A percentile compares a stretch with the other conserved stretches of the same genome.
Conservation (phyloP, 78 protist species). For the Trichosphaerium sp. region DNA sequence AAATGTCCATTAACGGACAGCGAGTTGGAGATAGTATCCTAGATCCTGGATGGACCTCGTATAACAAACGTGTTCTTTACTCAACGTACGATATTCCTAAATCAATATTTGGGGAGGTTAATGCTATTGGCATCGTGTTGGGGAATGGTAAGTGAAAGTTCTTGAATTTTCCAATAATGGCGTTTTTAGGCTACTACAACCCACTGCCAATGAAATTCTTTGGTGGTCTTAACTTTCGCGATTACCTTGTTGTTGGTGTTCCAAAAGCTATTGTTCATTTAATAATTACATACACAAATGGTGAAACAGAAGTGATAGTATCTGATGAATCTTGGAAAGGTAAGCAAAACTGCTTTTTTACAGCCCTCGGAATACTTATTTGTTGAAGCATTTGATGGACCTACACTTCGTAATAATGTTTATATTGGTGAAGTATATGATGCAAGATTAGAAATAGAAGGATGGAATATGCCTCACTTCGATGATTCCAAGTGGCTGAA, state of each 20-base stretch:
- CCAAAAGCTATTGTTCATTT: too few relatives aligned
- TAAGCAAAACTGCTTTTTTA: too few relatives aligned
- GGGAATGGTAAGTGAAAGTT: neutral
- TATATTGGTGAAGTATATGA: neutral
- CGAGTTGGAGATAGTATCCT: neutral
- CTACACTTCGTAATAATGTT: neutral
- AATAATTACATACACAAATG: neutral
- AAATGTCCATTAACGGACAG: neutral
- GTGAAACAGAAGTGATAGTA: neutral
- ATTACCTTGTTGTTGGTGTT: too few relatives aligned
- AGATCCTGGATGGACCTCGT: neutral
- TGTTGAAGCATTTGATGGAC: too few relatives aligned
- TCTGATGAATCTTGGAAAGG: neutral
- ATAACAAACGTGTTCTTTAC: neutral
- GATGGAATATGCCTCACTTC: neutral
- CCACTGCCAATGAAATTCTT: too few relatives aligned
- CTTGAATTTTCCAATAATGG: too few relatives aligned
- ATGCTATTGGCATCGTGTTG: neutral
- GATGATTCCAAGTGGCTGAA: neutral
- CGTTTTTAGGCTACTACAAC: too few relatives aligned
- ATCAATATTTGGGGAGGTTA: neutral
- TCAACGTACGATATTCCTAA: neutral
- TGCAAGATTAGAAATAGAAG: neutral
- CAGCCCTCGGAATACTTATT: too few relatives aligned
- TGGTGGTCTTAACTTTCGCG: too few relatives aligned